Conservation (phyloP, 306 rosid species). For the Lathyrus sativus region DNA sequence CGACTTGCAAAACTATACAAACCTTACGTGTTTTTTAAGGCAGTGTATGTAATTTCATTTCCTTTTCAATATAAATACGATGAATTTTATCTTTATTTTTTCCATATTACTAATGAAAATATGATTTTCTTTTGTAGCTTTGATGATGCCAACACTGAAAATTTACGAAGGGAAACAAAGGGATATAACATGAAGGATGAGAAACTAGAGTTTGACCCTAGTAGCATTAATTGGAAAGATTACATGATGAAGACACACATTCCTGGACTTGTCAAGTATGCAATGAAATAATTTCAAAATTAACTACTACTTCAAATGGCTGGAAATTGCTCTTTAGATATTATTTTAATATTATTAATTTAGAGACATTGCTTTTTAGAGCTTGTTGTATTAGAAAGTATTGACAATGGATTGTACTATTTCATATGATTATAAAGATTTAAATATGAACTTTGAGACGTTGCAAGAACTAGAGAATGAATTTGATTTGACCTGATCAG, state of each 20-base stretch:
- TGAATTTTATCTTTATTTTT: neutral
- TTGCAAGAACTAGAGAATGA: too few relatives aligned
- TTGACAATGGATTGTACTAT: neutral
- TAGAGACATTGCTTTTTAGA: neutral
- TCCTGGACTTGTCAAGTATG: slow-evolving; percentile 46
- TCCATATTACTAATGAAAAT: neutral
- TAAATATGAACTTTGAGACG: too few relatives aligned
- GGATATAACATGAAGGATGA: neutral
- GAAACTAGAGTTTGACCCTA: too few relatives aligned
- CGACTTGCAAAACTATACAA: slow-evolving; percentile 39
- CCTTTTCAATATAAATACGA: neutral
- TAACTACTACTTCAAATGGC: too few relatives aligned
- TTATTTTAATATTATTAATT: neutral
- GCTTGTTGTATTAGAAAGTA: neutral
- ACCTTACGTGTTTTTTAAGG: slow-evolving; percentile 41
- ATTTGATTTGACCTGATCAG: too few relatives aligned
- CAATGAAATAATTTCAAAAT: neutral
- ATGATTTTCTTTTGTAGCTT: neutral
- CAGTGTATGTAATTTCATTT: slow-evolving; percentile 34
- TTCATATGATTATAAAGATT: neutral
- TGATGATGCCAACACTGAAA: slow-evolving; percentile 37
- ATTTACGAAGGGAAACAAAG: slow-evolving; percentile 11
- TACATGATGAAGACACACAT: neutral
- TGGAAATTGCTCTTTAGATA: too few relatives aligned
- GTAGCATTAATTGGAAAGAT: too few relatives aligned